These are phyloP conservation scores for Ogataea pilisensis DNA, from an alignment of 805 yeast species.

Conservation along the genomic window DNA sequence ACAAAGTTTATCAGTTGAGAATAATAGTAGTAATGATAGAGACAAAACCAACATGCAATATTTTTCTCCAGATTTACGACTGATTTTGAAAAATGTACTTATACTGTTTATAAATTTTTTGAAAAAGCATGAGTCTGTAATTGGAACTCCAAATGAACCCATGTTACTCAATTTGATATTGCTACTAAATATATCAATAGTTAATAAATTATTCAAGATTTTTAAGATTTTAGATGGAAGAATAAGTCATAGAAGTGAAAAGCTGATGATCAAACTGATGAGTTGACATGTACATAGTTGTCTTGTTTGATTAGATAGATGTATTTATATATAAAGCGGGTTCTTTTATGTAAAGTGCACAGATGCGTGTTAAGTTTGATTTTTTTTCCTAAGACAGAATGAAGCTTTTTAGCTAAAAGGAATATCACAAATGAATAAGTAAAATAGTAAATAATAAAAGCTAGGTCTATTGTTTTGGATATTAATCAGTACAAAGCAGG, in stretches of 20 bases:
- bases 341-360: background rate
- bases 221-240: conserved; percentile 22
- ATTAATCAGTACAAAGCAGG: no score
- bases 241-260: conserved; percentile 14
- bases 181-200: conserved; percentile 26
- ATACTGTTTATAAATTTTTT: conserved; percentile 23
- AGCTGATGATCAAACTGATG: conserved; percentile 12
- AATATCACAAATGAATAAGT: no score
- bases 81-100: conserved; percentile 27
- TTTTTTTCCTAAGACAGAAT: no score
- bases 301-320: no score
- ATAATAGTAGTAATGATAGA: no score
- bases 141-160: conserved; percentile 10
- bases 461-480: no score
- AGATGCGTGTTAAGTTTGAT: background rate
- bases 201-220: conserved; percentile 27
- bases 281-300: background rate
- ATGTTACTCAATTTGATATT: conserved; percentile 18
- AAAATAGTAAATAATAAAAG: no score
- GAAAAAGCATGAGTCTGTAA: conserved; percentile 8
- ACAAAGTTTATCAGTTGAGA: conserved; percentile 1
- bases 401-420: no score
- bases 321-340: no score
- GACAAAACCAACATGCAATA: conserved; percentile 8
- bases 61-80: conserved; percentile 27